A percentile compares a stretch with the other conserved stretches of the same genome.
phyloP scores from a whole-genome alignment of 2,329 filamentous ascomycete species.

The Ophiostoma perfectum region DNA sequence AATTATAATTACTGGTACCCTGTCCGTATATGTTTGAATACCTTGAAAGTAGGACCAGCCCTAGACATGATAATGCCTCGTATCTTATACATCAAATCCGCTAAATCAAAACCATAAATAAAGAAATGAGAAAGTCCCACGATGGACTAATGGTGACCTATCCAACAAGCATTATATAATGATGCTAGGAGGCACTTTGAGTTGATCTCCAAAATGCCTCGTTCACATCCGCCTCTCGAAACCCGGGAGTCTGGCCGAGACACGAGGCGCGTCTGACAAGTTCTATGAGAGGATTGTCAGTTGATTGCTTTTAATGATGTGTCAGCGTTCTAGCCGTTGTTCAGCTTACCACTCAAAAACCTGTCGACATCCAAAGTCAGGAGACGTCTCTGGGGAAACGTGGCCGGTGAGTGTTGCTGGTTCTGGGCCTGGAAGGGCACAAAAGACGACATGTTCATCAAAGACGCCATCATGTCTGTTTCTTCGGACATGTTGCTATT shows the following conservation, averaged over 20 bases:
- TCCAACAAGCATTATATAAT: neutral
- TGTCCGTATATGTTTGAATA: neutral
- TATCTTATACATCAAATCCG: too few species aligned
- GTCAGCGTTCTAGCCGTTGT: neutral
- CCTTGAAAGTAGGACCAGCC: too few species aligned
- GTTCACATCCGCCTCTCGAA: conserved; percentile 32
- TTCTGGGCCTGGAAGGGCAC: neutral
- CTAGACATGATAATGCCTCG: too few species aligned
- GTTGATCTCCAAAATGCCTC: conserved; percentile 27
- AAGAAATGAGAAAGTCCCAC: neutral
- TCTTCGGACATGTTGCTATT: neutral
- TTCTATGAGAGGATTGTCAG: conserved; percentile 27
- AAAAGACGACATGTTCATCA: neutral
- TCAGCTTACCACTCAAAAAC: conserved; percentile 29
- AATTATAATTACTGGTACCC: neutral
- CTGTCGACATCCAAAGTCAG: conserved; percentile 29
- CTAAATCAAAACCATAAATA: neutral
- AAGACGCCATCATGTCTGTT: neutral
- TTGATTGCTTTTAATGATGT: neutral
- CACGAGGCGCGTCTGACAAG: conserved; percentile 31
- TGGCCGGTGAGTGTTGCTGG: neutral
- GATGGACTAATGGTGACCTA: neutral
- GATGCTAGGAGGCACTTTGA: neutral
- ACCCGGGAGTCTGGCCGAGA: conserved; percentile 33
- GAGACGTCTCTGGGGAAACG: conserved; percentile 4